These are phyloP conservation scores for Sapria himalayana DNA, from an alignment of 345 rosid species.

Conservation along the genomic window DNA sequence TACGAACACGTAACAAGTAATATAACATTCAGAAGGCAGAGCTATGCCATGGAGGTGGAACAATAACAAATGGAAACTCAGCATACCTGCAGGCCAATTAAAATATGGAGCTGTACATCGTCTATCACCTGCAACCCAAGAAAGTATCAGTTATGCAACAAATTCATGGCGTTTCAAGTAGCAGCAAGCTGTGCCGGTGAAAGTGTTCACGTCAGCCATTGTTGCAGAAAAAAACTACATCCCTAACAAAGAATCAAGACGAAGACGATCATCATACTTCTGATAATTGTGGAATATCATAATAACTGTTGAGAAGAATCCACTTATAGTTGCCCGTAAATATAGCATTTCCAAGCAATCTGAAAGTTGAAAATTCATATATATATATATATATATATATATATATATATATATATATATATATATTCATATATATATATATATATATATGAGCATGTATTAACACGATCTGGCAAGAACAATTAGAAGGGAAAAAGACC, in stretches of 20 bases:
- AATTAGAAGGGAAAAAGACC: conserved; percentile 6
- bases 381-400: too few relatives aligned
- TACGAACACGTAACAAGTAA: conserved; percentile 13
- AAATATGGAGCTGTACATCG: conserved; percentile 62
- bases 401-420: too few relatives aligned
- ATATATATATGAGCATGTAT: too few relatives aligned
- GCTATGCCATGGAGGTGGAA: too few relatives aligned
- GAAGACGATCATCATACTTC: conserved; percentile 25
- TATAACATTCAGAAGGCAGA: too few relatives aligned
- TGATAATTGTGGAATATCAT: conserved; percentile 35
- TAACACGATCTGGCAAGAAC: too few relatives aligned
- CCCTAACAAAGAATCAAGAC: too few relatives aligned
- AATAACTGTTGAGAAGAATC: conserved; percentile 42
- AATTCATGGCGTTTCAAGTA: neutral
- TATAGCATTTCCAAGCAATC: conserved; percentile 77
- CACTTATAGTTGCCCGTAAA: conserved; percentile 76
- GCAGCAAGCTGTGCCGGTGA: neutral
- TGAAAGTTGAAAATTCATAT: too few relatives aligned
- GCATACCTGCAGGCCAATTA: conserved; percentile 81
- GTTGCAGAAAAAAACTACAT: neutral
- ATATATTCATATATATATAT: too few relatives aligned
- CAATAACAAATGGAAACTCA: conserved; percentile 6
- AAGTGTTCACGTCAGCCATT: neutral
- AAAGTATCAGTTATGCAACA: conserved; percentile 3
- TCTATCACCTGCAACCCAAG: conserved; percentile 29